Conservation (phyloP, 257 asterid genomes). For the Penstemon davidsonii region DNA sequence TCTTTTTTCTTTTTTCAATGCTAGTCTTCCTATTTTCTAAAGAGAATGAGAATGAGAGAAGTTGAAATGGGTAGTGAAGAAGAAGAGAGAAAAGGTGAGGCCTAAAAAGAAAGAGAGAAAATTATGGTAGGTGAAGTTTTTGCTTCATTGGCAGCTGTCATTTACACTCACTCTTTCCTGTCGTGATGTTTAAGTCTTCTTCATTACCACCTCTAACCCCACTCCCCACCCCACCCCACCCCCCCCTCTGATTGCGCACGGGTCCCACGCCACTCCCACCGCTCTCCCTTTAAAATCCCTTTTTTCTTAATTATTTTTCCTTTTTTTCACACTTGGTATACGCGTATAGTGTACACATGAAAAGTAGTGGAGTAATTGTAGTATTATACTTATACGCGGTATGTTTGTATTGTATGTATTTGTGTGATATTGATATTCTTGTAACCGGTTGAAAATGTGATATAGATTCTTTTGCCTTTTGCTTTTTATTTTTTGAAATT, state of each 20-base stretch:
- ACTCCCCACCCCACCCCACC: conserved; percentile 24
- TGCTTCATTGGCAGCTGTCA: conserved; percentile 86
- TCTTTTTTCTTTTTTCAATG: conserved; percentile 16
- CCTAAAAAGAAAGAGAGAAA: conserved; percentile 24
- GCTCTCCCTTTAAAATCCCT: conserved; percentile 15
- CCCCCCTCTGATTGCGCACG: conserved; percentile 7
- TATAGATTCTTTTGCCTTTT: conserved; percentile 22
- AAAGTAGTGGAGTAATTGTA: conserved; percentile 2
- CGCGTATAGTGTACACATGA: conserved; percentile 15
- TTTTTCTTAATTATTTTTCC: neutral
- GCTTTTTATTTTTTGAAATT: conserved; percentile 17
- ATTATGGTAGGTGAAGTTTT: conserved; percentile 68
- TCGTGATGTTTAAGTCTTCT: conserved; percentile 80
- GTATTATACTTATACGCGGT: conserved; percentile 14
- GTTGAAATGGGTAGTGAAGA: neutral
- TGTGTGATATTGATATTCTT: no score
- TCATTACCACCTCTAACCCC: conserved; percentile 30
- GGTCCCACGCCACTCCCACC: conserved; percentile 54
- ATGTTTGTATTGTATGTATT: neutral
- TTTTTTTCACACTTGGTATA: conserved; percentile 1
- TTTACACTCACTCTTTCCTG: conserved; percentile 49
- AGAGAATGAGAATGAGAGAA: conserved; percentile 26
- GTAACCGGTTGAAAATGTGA: neutral
- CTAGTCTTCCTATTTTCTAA: conserved; percentile 6
- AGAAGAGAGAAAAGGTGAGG: conserved; percentile 5